A percentile compares a stretch with the other conserved stretches of the same genome.
Evolutionary conservation across 2,329 filamentous ascomycete species (phyloP).

Genomic region (Colletotrichum sp.): DNA sequence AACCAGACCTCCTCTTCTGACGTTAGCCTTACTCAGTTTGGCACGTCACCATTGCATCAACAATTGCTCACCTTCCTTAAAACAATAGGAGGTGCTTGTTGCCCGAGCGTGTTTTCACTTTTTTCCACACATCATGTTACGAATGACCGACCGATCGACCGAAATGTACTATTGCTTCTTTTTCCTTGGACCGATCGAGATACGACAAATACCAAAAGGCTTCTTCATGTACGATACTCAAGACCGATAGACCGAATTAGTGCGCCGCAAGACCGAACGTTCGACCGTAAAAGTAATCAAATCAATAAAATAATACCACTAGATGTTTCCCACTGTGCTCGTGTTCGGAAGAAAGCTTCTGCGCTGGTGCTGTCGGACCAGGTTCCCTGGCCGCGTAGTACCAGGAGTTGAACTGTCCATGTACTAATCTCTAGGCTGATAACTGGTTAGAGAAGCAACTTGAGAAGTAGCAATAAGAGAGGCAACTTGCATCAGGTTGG

Average conservation of each 20-base stretch:
- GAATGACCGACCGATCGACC: neutral
- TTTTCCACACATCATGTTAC: neutral
- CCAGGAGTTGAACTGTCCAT: neutral
- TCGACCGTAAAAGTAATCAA: neutral
- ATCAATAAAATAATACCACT: neutral
- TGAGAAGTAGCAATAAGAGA: neutral
- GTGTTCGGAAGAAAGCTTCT: neutral
- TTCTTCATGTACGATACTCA: slow-evolving; percentile 6
- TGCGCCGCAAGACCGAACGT: neutral
- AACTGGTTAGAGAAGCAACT: neutral
- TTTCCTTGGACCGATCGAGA: slow-evolving; percentile 3
- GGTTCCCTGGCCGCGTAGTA: neutral
- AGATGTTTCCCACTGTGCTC: neutral
- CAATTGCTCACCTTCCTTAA: neutral
- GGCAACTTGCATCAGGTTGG: neutral
- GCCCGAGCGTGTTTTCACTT: neutral
- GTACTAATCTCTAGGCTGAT: neutral
- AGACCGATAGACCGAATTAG: slow-evolving; percentile 1
- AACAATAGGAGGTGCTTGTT: neutral
- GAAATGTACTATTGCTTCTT: neutral
- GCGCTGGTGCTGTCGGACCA: neutral
- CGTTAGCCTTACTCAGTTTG: neutral
- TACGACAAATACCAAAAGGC: neutral
- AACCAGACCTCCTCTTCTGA: neutral
- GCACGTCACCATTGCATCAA: neutral